These are phyloP conservation scores for Zhuliangozyma blackwelliae DNA, from an alignment of 1,139 yeast genomes.

Conservation along the genomic window DNA sequence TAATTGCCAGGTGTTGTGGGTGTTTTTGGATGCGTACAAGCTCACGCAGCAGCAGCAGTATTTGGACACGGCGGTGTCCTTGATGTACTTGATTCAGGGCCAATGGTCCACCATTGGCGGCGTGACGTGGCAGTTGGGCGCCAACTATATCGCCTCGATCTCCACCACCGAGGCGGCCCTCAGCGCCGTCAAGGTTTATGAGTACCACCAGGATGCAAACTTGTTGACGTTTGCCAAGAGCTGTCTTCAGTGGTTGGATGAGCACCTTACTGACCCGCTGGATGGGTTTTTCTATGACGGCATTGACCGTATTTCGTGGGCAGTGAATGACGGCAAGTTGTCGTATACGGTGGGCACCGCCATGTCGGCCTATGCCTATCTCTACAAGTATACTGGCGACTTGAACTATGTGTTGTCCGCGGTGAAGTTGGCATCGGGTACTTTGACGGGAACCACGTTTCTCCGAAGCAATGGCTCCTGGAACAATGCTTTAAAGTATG, in stretches of 20 bases:
- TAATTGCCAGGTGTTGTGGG: constrained; percentile 32
- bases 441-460: constrained; percentile 10
- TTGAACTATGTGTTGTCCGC: constrained; percentile 24
- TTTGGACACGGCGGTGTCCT: constrained; percentile 15
- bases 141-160: constrained; percentile 27
- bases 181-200: constrained; percentile 25
- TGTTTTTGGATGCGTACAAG: constrained; percentile 22
- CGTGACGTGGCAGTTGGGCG: constrained; percentile 22
- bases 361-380: constrained; percentile 27
- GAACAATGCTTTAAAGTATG: constrained; percentile 23
- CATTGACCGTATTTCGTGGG: constrained; percentile 7
- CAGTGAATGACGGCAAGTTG: constrained; percentile 27
- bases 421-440: constrained; percentile 17
- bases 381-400: constrained; percentile 20
- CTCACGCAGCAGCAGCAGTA: constrained; percentile 12
- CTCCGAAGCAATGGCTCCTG: constrained; percentile 17
- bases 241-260: constrained; percentile 20
- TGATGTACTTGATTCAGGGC: constrained; percentile 15
- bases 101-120: constrained; percentile 27
- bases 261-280: constrained; percentile 19
- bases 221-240: constrained; percentile 20
- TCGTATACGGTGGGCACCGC: constrained; percentile 35
- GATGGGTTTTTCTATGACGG: constrained; percentile 28
- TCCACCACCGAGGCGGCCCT: constrained; percentile 33
- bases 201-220: constrained; percentile 14